A percentile compares a stretch with the other conserved stretches of the same genome.
phyloP scores from a whole-genome alignment of 129 eudicot genomes.

The Erigeron canadensis region DNA sequence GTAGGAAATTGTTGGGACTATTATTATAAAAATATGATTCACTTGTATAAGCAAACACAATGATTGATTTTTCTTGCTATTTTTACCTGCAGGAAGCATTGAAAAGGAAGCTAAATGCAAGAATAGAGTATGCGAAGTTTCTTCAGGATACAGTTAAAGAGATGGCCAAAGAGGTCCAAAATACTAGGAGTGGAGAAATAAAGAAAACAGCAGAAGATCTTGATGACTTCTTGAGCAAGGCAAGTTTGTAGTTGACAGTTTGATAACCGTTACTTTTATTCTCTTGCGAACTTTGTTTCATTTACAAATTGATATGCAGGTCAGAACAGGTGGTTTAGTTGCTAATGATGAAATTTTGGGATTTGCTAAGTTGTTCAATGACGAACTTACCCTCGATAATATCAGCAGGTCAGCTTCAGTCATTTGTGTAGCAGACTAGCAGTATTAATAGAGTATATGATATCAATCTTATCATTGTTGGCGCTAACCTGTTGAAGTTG shows the following conservation, averaged over 20 bases:
- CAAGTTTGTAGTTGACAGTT: slow-evolving; percentile 24
- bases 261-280: slow-evolving; percentile 3
- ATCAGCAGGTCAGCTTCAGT: slow-evolving; percentile 69
- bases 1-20: too few relatives aligned
- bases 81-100: slow-evolving; percentile 66
- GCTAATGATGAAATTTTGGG: slow-evolving; percentile 93
- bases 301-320: slow-evolving; percentile 49
- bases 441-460: background rate
- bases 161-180: slow-evolving; percentile 99
- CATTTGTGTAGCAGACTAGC: slow-evolving; percentile 11
- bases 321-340: slow-evolving; percentile 72
- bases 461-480: background rate
- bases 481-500: slow-evolving; percentile 4
- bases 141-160: slow-evolving; percentile 94
- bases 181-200: slow-evolving; percentile 82
- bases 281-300: slow-evolving; percentile 20
- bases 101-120: slow-evolving; percentile 82
- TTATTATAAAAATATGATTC: background rate
- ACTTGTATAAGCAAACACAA: background rate
- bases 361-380: slow-evolving; percentile 93
- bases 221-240: slow-evolving; percentile 92
- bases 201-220: slow-evolving; percentile 99
- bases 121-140: slow-evolving; percentile 94
- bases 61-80: slow-evolving; percentile 21
- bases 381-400: slow-evolving; percentile 92